Evolutionary conservation across 169 alveolate species (phyloP), one percentile per base, ranked within the genome.

Genomic region (Babesia bigemina): DNA sequence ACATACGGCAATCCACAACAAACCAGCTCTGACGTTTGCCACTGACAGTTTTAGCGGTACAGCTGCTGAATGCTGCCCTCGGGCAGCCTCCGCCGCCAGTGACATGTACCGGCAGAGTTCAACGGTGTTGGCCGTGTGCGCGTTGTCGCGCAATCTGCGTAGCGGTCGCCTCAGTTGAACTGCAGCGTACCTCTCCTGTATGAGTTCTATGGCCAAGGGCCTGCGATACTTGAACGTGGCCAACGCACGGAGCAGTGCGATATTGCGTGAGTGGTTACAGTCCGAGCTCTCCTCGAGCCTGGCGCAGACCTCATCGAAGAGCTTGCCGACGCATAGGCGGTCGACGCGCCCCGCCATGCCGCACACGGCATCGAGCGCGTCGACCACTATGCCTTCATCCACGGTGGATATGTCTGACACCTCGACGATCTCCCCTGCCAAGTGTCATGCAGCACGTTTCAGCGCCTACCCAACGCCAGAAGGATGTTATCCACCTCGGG

Each of bases 351-450:
- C 69, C 19, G 24, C 45, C 45, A 79, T 47, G 17, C 55, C 47
- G 36, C 87, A 79, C n/a, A 62, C 36, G 29, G 61, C 53, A 19
- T 79, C 74, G 16, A 79, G 57, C 9, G 78, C 75, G 22, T 79
- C 84, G 7, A 79, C 26, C 29, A 70, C 28, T 28, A 70, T 55
- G 11, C 22, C 49, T 24, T 71, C 79, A 24, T 79, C 84, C 42
- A 50, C 70, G 12, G 74, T 56, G 47, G 75, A 52, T 29, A 79
- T 19, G 44, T 79, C 84, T 2, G 81, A 39, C 57, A 79, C 65
- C 59, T 79, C 87, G 24, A 79, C 63, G 9, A 71, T 48, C 29
- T 79, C 87, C 17, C 87, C 87, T 79, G 53, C 48, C 19, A 26
- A 16, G 39, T 55, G 42, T 28, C 10, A 21, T 21, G 8, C 14